Evolutionary conservation across 768 basidiomycete species (phyloP), one percentile per base, ranked within the genome.

Genomic region (Pleurotus citrinopileatus): DNA sequence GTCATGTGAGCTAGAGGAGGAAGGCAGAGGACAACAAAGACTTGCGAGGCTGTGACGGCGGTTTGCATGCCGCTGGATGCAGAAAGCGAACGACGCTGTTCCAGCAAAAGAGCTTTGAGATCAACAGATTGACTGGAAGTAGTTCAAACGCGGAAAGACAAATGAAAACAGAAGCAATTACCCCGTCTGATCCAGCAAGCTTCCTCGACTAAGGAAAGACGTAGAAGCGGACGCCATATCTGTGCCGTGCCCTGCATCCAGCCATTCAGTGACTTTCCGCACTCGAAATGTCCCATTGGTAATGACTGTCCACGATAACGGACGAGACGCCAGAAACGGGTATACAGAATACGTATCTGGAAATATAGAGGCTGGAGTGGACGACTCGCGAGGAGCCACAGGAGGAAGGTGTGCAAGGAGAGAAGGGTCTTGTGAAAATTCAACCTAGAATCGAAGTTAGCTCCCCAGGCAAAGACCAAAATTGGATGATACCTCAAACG

Each of bases 201-300:
- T 61, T 2, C 68, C 71, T 29, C 66, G 59, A 48, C 69, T 71
- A 10, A 63, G 65, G 9, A 66, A 63, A 19, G 83, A 60, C 20
- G 73, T 77, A 15, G 71, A 74, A 4, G 68, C 71, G 28, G 63
- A 67, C 20, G 61, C 48, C 34, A 71, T 53, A 42, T 73, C 64
- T 60, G 78, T 75, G 13, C 56, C 61, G 26, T 63, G 56, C 45
- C 65, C 59, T 15, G 65, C 56, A 29, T 71, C 69, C 32, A 86
- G 73, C 82, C 82, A 88, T 60, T 86, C 79, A 10, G 76, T 78
- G 12, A 89, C 79, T 45, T 80, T 76, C 43, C 87, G 78, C 42
- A 87, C 63, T 45, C 89, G 77, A 62, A 86, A 87, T 23, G 76
- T 68, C 55, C 71, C 69, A 34, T 70, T 69, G 8, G 72, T 57